These are phyloP conservation scores for Trichoderma atroviride DNA, from an alignment of 2,329 filamentous ascomycete species.

Conservation along the genomic window DNA sequence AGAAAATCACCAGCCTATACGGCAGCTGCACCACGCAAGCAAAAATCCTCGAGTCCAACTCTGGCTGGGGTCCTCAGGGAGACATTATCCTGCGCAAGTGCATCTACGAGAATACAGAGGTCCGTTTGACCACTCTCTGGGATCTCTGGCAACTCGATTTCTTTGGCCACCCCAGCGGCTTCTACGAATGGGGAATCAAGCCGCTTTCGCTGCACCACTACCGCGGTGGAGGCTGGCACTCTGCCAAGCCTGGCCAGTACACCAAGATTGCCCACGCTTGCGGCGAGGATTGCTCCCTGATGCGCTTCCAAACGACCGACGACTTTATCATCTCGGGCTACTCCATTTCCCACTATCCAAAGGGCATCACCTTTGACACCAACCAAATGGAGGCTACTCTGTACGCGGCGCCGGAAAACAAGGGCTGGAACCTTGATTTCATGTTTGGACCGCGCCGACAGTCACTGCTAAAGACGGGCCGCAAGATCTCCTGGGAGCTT, in stretches of 20 bases:
- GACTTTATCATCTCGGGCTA: conserved; percentile 62
- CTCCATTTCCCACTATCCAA: conserved; percentile 60
- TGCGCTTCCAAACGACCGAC: conserved; percentile 58
- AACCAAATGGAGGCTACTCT: conserved; percentile 58
- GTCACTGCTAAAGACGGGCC: conserved; percentile 51
- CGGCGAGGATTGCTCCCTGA: conserved; percentile 62
- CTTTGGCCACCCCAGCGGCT: conserved; percentile 61
- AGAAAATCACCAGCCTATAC: conserved; percentile 49
- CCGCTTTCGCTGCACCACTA: conserved; percentile 67
- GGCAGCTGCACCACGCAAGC: conserved; percentile 50
- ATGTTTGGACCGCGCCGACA: conserved; percentile 54
- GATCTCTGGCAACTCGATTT: conserved; percentile 65
- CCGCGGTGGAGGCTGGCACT: conserved; percentile 62
- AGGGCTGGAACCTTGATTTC: conserved; percentile 55
- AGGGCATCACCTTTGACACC: conserved; percentile 53
- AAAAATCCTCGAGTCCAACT: conserved; percentile 58
- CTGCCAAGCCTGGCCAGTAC: conserved; percentile 57
- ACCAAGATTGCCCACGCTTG: conserved; percentile 61
- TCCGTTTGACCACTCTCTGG: conserved; percentile 58
- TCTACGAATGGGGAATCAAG: conserved; percentile 64
- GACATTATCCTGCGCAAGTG: conserved; percentile 65
- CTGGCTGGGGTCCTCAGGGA: conserved; percentile 62
- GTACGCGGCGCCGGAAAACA: conserved; percentile 50
- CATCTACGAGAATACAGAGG: conserved; percentile 64
- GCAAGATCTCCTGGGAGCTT: conserved; percentile 58